Evolutionary conservation across 2,329 filamentous ascomycete species (phyloP).

Genomic region (Simplicillium sp.): DNA sequence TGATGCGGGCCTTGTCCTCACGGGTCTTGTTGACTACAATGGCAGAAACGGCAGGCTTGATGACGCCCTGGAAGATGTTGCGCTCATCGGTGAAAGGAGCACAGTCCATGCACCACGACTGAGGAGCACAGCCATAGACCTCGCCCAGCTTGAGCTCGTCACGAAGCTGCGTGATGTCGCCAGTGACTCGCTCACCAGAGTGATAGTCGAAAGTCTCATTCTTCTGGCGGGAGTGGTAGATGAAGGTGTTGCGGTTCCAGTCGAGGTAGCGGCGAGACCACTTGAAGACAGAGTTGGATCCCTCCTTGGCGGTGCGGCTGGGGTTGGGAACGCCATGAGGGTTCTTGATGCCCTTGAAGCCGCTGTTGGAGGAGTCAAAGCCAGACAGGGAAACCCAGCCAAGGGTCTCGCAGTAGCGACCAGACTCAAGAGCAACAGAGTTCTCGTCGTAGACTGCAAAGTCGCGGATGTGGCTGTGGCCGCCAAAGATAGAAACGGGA

Average conservation of each 20-base stretch:
- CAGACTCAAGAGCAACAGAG: slow-evolving; percentile 52
- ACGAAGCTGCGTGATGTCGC: slow-evolving; percentile 39
- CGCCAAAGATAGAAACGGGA: slow-evolving; percentile 57
- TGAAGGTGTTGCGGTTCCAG: slow-evolving; percentile 58
- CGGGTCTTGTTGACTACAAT: slow-evolving; percentile 42
- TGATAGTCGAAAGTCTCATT: slow-evolving; percentile 39
- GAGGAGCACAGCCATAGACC: slow-evolving; percentile 51
- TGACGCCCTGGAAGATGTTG: slow-evolving; percentile 43
- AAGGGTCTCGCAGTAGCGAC: slow-evolving; percentile 58
- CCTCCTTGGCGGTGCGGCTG: slow-evolving; percentile 26
- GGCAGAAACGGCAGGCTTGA: slow-evolving; percentile 38
- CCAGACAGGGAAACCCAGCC: slow-evolving; percentile 58
- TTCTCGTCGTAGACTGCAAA: slow-evolving; percentile 54
- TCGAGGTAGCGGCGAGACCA: slow-evolving; percentile 57
- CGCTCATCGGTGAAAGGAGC: slow-evolving; percentile 39
- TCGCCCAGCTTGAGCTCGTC: slow-evolving; percentile 43
- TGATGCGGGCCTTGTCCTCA: slow-evolving; percentile 39
- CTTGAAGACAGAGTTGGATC: slow-evolving; percentile 25
- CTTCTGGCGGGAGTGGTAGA: slow-evolving; percentile 48
- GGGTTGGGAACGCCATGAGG: slow-evolving; percentile 27
- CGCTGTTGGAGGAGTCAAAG: slow-evolving; percentile 37
- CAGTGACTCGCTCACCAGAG: slow-evolving; percentile 34
- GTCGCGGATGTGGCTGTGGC: slow-evolving; percentile 56
- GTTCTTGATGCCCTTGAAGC: slow-evolving; percentile 22
- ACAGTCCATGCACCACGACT: slow-evolving; percentile 48